phyloP scores from a whole-genome alignment of 2,329 filamentous ascomycete genomes.

The Pseudogymnoascus sp. region DNA sequence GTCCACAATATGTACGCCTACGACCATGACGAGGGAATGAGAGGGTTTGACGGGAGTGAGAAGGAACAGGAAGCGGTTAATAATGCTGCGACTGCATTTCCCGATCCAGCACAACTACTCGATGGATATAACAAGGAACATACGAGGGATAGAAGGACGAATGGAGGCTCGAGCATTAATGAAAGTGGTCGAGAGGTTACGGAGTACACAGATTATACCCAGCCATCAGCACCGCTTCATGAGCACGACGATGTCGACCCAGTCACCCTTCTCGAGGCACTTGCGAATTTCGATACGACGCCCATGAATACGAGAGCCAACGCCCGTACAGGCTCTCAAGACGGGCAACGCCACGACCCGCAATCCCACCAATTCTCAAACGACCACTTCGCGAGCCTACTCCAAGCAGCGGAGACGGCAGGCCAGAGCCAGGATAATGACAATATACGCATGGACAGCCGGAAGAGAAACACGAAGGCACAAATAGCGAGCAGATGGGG shows the following conservation, averaged over 20 bases:
- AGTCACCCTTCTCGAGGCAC: slow-evolving; percentile 22
- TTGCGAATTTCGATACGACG: slow-evolving; percentile 20
- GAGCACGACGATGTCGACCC: slow-evolving; percentile 17
- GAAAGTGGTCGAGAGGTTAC: background rate
- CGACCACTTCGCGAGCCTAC: slow-evolving; percentile 23
- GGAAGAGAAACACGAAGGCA: slow-evolving; percentile 7
- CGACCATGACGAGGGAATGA: slow-evolving; percentile 1
- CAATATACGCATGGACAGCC: background rate
- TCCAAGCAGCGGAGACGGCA: slow-evolving; percentile 24
- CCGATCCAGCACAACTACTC: slow-evolving; percentile 8
- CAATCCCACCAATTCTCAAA: slow-evolving; percentile 14
- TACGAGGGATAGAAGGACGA: background rate
- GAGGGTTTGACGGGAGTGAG: slow-evolving; percentile 9
- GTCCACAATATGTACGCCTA: slow-evolving; percentile 12
- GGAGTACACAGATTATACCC: background rate
- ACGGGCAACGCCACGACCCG: background rate
- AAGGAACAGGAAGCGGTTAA: slow-evolving; percentile 6
- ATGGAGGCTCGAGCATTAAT: background rate
- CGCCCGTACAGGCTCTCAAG: background rate
- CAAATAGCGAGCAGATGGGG: background rate
- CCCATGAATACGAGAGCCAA: slow-evolving; percentile 10
- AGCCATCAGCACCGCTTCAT: background rate
- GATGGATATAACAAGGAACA: slow-evolving; percentile 10
- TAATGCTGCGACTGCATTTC: slow-evolving; percentile 8
- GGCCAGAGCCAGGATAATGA: slow-evolving; percentile 12